A percentile compares a stretch with the other conserved stretches of the same genome.
phyloP scores from a whole-genome alignment of 257 asterid species.

The Solanum arcanum region DNA sequence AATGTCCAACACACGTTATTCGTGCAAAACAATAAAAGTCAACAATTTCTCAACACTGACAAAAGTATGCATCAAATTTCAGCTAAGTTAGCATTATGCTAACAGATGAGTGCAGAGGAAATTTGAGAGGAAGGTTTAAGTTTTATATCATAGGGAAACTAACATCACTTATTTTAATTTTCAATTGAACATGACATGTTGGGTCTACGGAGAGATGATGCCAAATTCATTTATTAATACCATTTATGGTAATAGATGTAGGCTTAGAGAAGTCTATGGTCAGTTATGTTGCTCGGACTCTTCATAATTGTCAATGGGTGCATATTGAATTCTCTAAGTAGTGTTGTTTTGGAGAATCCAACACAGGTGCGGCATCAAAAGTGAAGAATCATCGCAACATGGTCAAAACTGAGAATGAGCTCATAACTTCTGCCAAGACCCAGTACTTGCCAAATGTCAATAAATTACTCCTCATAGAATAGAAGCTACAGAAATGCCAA shows the following conservation, averaged over 20 bases:
- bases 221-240: neutral
- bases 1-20: neutral
- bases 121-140: neutral
- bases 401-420: neutral
- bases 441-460: neutral
- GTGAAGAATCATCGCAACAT: neutral
- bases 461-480: neutral
- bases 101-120: neutral
- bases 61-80: neutral
- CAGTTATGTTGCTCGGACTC: neutral
- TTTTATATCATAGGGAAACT: neutral
- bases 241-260: neutral
- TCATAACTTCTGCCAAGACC: neutral
- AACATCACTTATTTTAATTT: neutral
- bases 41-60: neutral
- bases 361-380: neutral
- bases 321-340: neutral
- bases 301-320: neutral
- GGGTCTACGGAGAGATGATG: neutral
- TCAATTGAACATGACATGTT: neutral
- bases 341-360: neutral
- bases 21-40: neutral
- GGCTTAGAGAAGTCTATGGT: neutral
- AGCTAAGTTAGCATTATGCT: neutral
- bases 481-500: neutral